phyloP scores from a whole-genome alignment of 202 grass and related monocot species.

The Saccharum hybrid region DNA sequence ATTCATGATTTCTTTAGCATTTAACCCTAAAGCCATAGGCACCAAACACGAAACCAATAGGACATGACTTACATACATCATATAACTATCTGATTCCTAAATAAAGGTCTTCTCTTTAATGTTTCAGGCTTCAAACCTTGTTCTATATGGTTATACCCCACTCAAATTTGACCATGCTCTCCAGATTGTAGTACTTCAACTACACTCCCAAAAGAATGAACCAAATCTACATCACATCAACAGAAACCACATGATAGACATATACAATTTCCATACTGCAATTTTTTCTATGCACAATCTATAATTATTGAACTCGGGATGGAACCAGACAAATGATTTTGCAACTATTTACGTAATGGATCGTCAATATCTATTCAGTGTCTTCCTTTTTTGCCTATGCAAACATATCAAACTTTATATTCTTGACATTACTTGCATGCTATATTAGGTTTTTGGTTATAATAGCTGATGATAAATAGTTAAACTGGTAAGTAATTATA shows the following conservation, averaged over 20 bases:
- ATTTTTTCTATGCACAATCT: background rate
- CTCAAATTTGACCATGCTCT: background rate
- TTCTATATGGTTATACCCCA: background rate
- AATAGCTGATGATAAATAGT: background rate
- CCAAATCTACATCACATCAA: background rate
- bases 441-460: slow-evolving; percentile 20
- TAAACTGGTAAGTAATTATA: background rate
- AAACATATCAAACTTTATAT: background rate
- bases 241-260: background rate
- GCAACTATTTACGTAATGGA: background rate
- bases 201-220: background rate
- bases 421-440: background rate
- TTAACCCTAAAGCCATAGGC: background rate
- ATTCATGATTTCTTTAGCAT: background rate
- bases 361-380: background rate
- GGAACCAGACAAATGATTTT: slow-evolving; percentile 9
- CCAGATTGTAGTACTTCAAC: background rate
- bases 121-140: background rate
- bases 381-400: slow-evolving; percentile 2
- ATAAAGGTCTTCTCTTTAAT: background rate
- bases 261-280: background rate
- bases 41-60: background rate
- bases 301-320: background rate
- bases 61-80: background rate
- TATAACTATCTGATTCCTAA: background rate